These are phyloP conservation scores for Patellifolia procumbens DNA, from an alignment of 179 eudicot species.

Conservation along the genomic window DNA sequence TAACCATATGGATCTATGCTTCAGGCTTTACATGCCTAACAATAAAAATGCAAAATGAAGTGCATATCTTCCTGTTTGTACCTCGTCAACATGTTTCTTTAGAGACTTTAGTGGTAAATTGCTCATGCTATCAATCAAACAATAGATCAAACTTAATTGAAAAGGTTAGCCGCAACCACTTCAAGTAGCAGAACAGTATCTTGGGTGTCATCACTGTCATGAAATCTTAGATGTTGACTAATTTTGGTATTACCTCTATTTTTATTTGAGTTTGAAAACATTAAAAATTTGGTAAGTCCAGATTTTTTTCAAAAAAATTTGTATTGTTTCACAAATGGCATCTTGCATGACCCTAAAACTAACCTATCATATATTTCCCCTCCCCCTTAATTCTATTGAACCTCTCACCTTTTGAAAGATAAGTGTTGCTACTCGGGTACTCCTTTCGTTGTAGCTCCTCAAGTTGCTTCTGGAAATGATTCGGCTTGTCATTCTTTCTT, in stretches of 20 bases:
- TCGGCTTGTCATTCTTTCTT: not conserved
- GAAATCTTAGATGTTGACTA: too few species aligned
- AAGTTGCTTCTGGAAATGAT: not conserved
- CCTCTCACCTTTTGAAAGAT: not conserved
- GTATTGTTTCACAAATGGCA: not conserved
- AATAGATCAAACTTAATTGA: not conserved
- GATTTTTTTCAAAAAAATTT: not conserved
- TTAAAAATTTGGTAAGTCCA: not conserved
- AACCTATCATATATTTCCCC: not conserved
- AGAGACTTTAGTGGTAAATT: not conserved
- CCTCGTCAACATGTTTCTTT: not conserved
- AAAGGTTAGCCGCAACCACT: not conserved
- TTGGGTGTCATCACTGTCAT: not conserved
- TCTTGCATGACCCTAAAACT: not conserved
- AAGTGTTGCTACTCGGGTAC: not conserved
- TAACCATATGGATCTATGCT: not conserved
- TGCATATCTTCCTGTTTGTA: not conserved
- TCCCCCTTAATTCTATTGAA: not conserved
- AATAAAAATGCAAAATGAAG: not conserved
- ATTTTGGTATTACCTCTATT: not conserved
- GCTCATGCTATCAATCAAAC: not conserved
- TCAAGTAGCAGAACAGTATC: not conserved
- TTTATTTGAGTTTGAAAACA: not conserved
- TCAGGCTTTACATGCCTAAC: not conserved
- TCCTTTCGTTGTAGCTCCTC: not conserved